Conservation (phyloP, 208 protist genomes). For the Naegleria lovaniensis region DNA sequence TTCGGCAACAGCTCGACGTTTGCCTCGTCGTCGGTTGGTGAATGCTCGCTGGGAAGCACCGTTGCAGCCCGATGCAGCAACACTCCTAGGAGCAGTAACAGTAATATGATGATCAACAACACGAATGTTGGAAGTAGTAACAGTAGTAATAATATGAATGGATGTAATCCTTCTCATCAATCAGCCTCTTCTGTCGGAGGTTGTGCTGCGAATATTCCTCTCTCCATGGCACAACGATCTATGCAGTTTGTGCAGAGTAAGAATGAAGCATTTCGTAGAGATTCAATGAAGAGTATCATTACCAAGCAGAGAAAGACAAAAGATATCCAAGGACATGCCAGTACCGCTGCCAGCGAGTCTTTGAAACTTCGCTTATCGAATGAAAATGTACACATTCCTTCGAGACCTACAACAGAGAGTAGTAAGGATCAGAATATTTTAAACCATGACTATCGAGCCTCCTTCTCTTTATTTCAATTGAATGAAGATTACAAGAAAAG, state of each 20-base stretch:
- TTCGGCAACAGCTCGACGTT: no score
- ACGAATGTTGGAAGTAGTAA: no score
- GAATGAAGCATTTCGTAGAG: background rate
- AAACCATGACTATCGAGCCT: background rate
- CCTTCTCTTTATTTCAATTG: background rate
- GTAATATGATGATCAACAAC: no score
- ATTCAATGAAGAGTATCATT: background rate
- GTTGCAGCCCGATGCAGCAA: no score
- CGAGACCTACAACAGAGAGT: background rate
- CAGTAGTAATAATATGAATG: no score
- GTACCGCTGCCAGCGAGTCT: background rate
- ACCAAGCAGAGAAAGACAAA: background rate
- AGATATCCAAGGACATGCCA: background rate
- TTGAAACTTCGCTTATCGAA: background rate
- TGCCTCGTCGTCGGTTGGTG: no score
- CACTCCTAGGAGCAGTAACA: no score
- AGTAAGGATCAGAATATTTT: background rate
- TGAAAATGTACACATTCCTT: no score
- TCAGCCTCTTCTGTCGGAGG: no score
- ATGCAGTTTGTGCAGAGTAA: background rate
- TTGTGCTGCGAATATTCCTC: background rate
- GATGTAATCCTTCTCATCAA: no score
- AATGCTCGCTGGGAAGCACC: no score
- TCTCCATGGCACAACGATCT: background rate
- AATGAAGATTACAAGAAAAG: background rate